A percentile compares a stretch with the other conserved stretches of the same genome.
Conservation (phyloP, 2,329 filamentous ascomycete species). For the Aureobasidium vineae region DNA sequence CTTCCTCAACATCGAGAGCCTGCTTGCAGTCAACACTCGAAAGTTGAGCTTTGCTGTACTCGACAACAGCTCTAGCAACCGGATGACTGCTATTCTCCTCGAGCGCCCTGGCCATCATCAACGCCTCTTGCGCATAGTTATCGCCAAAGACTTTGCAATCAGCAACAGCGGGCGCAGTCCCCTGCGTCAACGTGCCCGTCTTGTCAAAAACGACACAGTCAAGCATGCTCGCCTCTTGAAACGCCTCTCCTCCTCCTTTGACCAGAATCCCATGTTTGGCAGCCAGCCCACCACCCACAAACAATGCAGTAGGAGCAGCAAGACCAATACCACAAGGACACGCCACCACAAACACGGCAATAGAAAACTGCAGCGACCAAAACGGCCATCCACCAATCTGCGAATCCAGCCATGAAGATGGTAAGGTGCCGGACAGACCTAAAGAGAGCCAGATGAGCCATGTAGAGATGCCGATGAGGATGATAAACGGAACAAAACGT, state of each 20-base stretch:
- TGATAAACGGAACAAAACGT: conserved; percentile 74
- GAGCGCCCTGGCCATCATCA: conserved; percentile 59
- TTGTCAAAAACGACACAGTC: conserved; percentile 86
- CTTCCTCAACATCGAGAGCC: conserved; percentile 56
- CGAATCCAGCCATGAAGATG: conserved; percentile 55
- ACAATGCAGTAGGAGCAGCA: conserved; percentile 80
- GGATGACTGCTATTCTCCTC: conserved; percentile 75
- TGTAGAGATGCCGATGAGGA: conserved; percentile 65
- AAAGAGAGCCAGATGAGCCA: conserved; percentile 71
- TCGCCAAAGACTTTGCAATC: conserved; percentile 26
- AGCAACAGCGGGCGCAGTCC: conserved; percentile 57
- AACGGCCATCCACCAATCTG: conserved; percentile 64
- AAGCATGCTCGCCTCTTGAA: conserved; percentile 76
- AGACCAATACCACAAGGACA: conserved; percentile 82
- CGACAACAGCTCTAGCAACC: conserved; percentile 67
- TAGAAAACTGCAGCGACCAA: conserved; percentile 79
- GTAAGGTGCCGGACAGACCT: conserved; percentile 59
- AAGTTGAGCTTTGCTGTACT: conserved; percentile 45
- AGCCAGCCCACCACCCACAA: conserved; percentile 76
- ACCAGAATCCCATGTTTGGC: conserved; percentile 77
- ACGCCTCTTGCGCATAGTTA: conserved; percentile 39
- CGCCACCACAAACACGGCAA: conserved; percentile 82
- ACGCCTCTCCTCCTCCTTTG: conserved; percentile 80
- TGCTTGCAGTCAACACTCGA: not conserved
- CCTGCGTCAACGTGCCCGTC: conserved; percentile 76